These are phyloP conservation scores for Excoecaria cochinchinensis DNA, from an alignment of 345 rosid genomes.

Conservation along the genomic window DNA sequence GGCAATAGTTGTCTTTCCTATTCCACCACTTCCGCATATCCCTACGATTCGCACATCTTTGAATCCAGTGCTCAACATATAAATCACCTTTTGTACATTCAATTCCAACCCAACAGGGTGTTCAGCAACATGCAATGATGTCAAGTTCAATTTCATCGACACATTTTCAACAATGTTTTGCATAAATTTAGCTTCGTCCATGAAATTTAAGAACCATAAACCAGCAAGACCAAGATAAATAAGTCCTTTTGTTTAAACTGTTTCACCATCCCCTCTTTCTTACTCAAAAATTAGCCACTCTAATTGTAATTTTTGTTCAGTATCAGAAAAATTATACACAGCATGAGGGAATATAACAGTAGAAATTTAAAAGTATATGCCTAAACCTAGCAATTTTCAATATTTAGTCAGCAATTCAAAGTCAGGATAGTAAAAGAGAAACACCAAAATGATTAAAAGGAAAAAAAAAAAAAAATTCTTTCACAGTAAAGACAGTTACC, in stretches of 20 bases:
- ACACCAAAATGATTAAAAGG: neutral
- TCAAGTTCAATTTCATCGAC: neutral
- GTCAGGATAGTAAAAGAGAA: neutral
- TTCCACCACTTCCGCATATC: constrained; percentile 16
- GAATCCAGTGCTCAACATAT: constrained; percentile 6
- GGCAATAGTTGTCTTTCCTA: constrained; percentile 18
- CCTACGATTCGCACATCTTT: constrained; percentile 18
- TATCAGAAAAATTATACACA: neutral
- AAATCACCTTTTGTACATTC: constrained; percentile 6
- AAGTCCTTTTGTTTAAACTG: neutral
- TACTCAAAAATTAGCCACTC: too few relatives aligned
- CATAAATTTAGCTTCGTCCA: constrained; percentile 17
- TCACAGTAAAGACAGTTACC: neutral
- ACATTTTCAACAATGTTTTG: constrained; percentile 9
- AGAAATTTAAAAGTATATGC: neutral
- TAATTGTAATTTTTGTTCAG: too few relatives aligned
- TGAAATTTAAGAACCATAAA: neutral
- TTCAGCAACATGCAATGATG: constrained; percentile 11
- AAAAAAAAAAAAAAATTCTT: neutral
- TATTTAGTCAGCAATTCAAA: neutral
- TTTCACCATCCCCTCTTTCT: too few relatives aligned
- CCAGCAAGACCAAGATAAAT: neutral
- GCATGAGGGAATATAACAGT: too few relatives aligned
- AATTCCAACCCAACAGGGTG: constrained; percentile 9
- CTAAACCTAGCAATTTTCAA: neutral